phyloP scores from a whole-genome alignment of 495 filamentous ascomycete species.

The Xylaria bambusicola region DNA sequence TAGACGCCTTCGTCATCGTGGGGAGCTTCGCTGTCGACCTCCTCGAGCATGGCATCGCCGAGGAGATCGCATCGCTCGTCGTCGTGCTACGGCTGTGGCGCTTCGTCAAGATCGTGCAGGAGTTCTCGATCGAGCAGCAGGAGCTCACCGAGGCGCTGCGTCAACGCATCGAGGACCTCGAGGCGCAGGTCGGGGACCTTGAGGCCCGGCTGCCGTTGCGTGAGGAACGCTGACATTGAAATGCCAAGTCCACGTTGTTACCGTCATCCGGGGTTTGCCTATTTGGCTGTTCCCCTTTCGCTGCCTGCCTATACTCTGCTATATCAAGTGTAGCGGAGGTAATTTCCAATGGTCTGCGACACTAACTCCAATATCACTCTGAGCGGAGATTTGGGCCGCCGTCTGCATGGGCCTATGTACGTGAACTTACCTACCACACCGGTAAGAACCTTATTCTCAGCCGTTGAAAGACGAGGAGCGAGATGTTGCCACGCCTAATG shows the following conservation, averaged over 20 bases:
- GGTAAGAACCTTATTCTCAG: no score
- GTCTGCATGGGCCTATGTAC: no score
- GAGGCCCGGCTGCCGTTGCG: slow-evolving; percentile 34
- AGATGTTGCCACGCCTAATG: no score
- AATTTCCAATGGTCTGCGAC: background rate
- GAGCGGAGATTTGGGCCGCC: background rate
- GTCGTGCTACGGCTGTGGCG: slow-evolving; percentile 67
- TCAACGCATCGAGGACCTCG: slow-evolving; percentile 43
- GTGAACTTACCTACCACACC: no score
- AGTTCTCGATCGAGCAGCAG: slow-evolving; percentile 58
- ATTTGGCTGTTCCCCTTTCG: no score
- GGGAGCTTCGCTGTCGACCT: slow-evolving; percentile 62
- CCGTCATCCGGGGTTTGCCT: no score
- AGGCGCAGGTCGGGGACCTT: slow-evolving; percentile 49
- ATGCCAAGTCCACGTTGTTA: no score
- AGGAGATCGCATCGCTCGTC: slow-evolving; percentile 64
- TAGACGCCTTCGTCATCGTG: slow-evolving; percentile 65
- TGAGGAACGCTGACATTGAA: background rate
- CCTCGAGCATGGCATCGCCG: slow-evolving; percentile 54
- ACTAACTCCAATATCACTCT: background rate
- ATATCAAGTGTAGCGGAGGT: no score
- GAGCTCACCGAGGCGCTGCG: slow-evolving; percentile 47
- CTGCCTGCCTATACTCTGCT: no score
- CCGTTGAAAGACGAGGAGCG: no score
- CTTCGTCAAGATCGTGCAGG: slow-evolving; percentile 68